Evolutionary conservation across 225 moss, liverwort and hornwort genomes (phyloP).

Genomic region (Thuidium tamariscinum): DNA sequence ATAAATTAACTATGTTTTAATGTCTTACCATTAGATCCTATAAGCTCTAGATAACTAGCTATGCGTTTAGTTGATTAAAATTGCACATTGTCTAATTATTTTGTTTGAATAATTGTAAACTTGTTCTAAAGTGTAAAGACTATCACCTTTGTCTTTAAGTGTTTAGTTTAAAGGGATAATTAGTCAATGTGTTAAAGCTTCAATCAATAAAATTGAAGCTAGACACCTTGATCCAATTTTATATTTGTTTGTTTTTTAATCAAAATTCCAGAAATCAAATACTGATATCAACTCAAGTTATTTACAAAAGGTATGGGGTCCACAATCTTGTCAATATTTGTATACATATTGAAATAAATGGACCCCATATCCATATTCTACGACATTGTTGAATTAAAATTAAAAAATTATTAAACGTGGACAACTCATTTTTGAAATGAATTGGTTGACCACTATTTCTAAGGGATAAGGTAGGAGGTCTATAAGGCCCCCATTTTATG

Average conservation of each 20-base stretch:
- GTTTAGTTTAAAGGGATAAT: too few species aligned
- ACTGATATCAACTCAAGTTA: rapidly evolving
- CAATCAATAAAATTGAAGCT: background rate
- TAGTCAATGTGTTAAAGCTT: background rate
- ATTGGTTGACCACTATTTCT: background rate
- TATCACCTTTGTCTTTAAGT: too few species aligned
- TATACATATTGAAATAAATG: rapidly evolving
- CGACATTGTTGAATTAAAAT: too few species aligned
- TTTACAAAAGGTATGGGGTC: background rate
- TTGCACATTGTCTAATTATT: too few species aligned
- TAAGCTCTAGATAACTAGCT: too few species aligned
- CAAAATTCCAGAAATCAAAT: background rate
- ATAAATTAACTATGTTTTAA: too few species aligned
- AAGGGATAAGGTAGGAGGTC: background rate
- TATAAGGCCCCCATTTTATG: background rate
- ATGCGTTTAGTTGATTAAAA: too few species aligned
- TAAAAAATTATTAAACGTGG: too few species aligned
- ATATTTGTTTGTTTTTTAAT: background rate
- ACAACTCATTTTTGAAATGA: background rate
- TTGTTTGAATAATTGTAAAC: too few species aligned
- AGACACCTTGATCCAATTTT: rapidly evolving
- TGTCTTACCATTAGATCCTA: too few species aligned
- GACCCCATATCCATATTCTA: too few species aligned
- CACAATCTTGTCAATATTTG: background rate
- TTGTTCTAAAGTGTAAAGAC: too few species aligned